Evolutionary conservation across 208 protist species (phyloP).

Genomic region (Wallacemonas sp.): DNA sequence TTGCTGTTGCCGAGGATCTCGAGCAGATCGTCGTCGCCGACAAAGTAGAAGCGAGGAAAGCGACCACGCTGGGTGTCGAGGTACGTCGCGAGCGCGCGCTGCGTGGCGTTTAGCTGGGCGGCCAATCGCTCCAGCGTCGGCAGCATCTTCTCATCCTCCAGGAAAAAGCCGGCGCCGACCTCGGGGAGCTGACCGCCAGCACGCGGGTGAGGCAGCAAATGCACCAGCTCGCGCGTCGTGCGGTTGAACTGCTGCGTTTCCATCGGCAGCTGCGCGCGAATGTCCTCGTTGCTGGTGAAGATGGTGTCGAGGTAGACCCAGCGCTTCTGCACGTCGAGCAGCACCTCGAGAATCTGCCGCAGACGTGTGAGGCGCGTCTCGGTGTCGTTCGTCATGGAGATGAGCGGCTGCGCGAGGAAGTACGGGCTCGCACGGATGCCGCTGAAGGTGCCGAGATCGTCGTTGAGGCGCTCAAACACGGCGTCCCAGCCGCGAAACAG

Average conservation of each 20-base stretch:
- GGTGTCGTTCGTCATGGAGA: slow-evolving; percentile 77
- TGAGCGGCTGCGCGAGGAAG: slow-evolving; percentile 81
- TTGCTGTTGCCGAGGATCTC: slow-evolving; percentile 99
- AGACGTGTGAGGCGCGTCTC: slow-evolving; percentile 94
- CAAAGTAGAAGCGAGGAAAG: slow-evolving; percentile 99
- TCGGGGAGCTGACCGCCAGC: slow-evolving; percentile 43
- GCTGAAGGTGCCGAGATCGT: slow-evolving; percentile 94
- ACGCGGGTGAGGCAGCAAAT: slow-evolving; percentile 90
- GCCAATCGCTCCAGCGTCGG: slow-evolving; percentile 92
- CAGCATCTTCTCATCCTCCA: slow-evolving; percentile 93
- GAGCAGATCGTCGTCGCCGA: slow-evolving; percentile 99
- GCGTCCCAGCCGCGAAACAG: slow-evolving; percentile 98
- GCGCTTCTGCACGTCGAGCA: slow-evolving; percentile 96
- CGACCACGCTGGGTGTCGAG: slow-evolving; percentile 96
- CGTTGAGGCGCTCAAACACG: slow-evolving; percentile 92
- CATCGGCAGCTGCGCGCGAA: slow-evolving; percentile 94
- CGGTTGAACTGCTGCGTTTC: slow-evolving; percentile 94
- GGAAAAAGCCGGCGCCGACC: slow-evolving; percentile 80
- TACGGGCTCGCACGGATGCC: slow-evolving; percentile 97
- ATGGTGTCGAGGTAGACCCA: slow-evolving; percentile 99
- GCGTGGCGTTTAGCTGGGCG: slow-evolving; percentile 93
- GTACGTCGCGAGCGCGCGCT: slow-evolving; percentile 97
- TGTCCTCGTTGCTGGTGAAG: slow-evolving; percentile 95
- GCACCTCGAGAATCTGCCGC: slow-evolving; percentile 91
- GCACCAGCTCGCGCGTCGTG: slow-evolving; percentile 94